Percentiles rank a stretch among this genome's conserved stretches.
These are phyloP conservation scores for Xylaria castorea DNA, from an alignment of 495 filamentous ascomycete genomes.

Conservation along the genomic window DNA sequence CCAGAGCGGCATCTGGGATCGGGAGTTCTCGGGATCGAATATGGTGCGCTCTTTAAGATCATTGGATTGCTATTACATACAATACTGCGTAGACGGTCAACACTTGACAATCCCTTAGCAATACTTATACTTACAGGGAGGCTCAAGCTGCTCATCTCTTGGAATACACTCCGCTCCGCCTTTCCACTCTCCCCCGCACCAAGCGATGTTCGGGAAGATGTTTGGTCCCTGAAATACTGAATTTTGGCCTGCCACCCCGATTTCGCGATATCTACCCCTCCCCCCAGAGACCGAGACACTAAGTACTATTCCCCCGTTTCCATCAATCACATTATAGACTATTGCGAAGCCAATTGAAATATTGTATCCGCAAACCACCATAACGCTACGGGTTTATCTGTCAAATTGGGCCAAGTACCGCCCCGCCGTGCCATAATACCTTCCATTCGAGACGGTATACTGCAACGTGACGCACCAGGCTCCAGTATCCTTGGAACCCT, in stretches of 20 bases:
- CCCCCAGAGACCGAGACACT: background rate
- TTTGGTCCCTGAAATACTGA: background rate
- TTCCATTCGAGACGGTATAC: background rate
- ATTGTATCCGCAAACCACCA: background rate
- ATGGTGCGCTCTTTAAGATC: constrained; percentile 16
- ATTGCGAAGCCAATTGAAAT: background rate
- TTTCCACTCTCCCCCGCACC: constrained; percentile 3
- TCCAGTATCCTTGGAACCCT: constrained; percentile 2
- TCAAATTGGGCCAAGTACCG: background rate
- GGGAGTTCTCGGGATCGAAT: constrained; percentile 19
- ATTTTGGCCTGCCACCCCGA: background rate
- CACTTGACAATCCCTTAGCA: background rate
- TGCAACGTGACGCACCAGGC: constrained; percentile 26
- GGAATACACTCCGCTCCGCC: constrained; percentile 4
- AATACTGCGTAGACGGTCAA: background rate
- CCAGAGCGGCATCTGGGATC: constrained; percentile 11
- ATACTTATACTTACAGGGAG: background rate
- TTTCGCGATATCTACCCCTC: background rate
- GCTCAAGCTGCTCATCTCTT: background rate
- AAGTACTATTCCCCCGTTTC: no score
- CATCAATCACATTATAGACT: background rate
- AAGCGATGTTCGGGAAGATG: constrained; percentile 3
- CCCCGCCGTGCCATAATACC: constrained; percentile 6
- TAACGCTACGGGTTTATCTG: background rate
- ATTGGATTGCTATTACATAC: constrained; percentile 4